phyloP scores from a whole-genome alignment of 1,139 yeast species.

The Trichomonascaceae sp. region DNA sequence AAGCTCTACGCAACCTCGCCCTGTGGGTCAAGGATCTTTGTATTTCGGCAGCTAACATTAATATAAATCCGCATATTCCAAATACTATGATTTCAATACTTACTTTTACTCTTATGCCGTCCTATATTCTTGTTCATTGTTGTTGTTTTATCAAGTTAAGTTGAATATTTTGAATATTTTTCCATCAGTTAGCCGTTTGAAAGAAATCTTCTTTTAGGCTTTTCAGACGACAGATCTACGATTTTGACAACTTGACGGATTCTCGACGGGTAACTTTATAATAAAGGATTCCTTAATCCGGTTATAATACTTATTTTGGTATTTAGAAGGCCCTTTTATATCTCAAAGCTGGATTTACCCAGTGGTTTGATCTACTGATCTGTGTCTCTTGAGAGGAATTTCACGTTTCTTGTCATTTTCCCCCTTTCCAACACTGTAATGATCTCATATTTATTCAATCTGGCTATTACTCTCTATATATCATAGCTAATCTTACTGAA shows the following conservation, averaged over 20 bases:
- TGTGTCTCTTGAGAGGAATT: not conserved
- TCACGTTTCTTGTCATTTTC: not conserved
- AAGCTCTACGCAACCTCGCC: slow-evolving; percentile 76
- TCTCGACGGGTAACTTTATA: not conserved
- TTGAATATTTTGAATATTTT: not conserved
- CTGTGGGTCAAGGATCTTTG: slow-evolving; percentile 71
- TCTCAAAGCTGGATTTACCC: not conserved
- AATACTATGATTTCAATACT: not conserved
- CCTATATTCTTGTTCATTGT: not conserved
- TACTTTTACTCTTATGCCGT: slow-evolving; percentile 3
- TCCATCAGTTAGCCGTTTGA: not conserved
- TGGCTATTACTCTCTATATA: not conserved
- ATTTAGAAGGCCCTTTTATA: not conserved
- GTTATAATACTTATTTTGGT: not conserved
- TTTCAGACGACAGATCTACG: not conserved
- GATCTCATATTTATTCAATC: not conserved
- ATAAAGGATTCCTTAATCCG: not conserved
- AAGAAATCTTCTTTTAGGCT: not conserved
- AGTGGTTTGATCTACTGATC: not conserved
- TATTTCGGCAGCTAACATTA: slow-evolving; percentile 42
- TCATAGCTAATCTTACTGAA: not conserved
- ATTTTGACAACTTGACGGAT: not conserved
- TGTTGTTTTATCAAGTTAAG: not conserved
- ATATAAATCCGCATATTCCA: not conserved
- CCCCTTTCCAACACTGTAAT: not conserved